These are phyloP conservation scores for Cephaloascus fragrans DNA, from an alignment of 805 yeast species.

Conservation along the genomic window DNA sequence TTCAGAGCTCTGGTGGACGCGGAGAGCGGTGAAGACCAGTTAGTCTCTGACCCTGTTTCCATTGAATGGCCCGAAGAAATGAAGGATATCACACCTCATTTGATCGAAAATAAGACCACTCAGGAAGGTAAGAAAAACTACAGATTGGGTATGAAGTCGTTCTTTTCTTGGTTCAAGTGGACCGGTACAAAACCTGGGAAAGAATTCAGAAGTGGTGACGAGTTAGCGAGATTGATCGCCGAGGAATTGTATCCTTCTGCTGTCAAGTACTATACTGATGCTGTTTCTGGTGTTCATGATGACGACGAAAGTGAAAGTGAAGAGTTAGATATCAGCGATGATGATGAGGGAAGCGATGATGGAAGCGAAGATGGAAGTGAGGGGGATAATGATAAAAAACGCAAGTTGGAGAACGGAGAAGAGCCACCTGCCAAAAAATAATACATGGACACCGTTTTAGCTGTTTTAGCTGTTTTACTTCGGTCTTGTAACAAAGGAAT, in stretches of 20 bases:
- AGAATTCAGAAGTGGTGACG: slow-evolving; percentile 73
- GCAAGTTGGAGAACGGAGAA: not conserved
- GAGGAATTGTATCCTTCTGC: slow-evolving; percentile 86
- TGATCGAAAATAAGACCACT: slow-evolving; percentile 33
- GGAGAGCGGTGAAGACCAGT: slow-evolving; percentile 44
- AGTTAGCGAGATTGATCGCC: slow-evolving; percentile 56
- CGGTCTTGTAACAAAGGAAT: too few species aligned
- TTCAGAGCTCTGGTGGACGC: slow-evolving; percentile 37
- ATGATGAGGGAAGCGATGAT: too few species aligned
- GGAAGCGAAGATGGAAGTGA: too few species aligned
- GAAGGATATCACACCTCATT: slow-evolving; percentile 42
- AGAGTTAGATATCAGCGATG: slow-evolving; percentile 44
- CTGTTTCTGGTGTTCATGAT: slow-evolving; percentile 49
- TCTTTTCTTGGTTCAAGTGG: slow-evolving; percentile 85
- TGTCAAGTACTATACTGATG: slow-evolving; percentile 70
- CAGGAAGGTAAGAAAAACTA: slow-evolving; percentile 49
- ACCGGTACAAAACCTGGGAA: slow-evolving; percentile 71
- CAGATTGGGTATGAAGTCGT: slow-evolving; percentile 67
- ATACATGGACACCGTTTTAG: too few species aligned
- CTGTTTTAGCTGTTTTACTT: too few species aligned
- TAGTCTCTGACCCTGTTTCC: slow-evolving; percentile 43
- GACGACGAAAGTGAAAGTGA: slow-evolving; percentile 48
- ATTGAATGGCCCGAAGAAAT: slow-evolving; percentile 66
- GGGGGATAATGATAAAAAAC: slow-evolving; percentile 4
- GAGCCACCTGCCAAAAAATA: not conserved